Conservation (phyloP, 2,329 filamentous ascomycete genomes). For the Sclerotiophoma versabilis region DNA sequence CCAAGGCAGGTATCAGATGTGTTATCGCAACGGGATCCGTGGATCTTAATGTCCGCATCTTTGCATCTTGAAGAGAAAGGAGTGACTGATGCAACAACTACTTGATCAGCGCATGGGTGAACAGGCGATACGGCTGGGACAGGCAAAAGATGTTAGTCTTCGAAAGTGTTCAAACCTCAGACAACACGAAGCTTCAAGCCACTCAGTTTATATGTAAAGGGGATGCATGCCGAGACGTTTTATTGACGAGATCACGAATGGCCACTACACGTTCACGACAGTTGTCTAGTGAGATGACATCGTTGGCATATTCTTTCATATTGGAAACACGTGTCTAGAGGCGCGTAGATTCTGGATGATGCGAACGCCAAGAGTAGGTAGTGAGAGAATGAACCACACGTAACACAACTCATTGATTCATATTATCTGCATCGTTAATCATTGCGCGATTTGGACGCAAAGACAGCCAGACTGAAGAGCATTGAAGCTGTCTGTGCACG, state of each 20-base stretch:
- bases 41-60: slow-evolving; percentile 79
- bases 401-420: not conserved
- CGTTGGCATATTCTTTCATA: not conserved
- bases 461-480: not conserved
- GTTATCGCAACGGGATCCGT: slow-evolving; percentile 89
- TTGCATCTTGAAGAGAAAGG: slow-evolving; percentile 62
- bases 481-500: not conserved
- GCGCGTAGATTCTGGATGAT: not conserved
- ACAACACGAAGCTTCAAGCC: not conserved
- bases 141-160: not conserved
- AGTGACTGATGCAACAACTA: not conserved
- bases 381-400: not conserved
- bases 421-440: not conserved
- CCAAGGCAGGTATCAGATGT: slow-evolving; percentile 74
- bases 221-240: not conserved
- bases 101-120: not conserved
- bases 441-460: not conserved
- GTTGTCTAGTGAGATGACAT: not conserved
- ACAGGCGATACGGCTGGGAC: not conserved
- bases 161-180: not conserved
- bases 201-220: not conserved
- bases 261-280: not conserved
- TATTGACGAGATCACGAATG: not conserved
- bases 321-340: not conserved
- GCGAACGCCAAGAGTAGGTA: slow-evolving; percentile 2